Evolutionary conservation across 140 eudicot genomes (phyloP).

Genomic region (Cichorium intybus): DNA sequence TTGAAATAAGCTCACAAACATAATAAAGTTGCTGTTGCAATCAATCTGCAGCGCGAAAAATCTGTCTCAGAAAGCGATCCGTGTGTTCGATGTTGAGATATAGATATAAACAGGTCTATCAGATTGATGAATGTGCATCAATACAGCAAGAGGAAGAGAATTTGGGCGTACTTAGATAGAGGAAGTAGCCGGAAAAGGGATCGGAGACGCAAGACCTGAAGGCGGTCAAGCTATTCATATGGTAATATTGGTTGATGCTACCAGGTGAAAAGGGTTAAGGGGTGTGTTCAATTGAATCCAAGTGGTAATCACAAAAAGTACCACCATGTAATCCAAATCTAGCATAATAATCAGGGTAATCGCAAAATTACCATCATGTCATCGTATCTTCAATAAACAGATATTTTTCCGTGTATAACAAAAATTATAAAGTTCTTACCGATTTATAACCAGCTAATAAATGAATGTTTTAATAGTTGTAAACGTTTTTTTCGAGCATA

Average conservation of each 20-base stretch:
- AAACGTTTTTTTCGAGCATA: too few species aligned
- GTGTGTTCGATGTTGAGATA: conserved; percentile 8
- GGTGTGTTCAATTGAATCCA: conserved; percentile 10
- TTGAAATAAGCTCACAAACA: conserved; percentile 1
- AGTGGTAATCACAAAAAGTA: too few species aligned
- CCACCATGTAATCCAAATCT: too few species aligned
- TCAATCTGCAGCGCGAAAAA: conserved; percentile 5
- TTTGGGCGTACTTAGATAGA: neutral
- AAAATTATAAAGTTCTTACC: too few species aligned
- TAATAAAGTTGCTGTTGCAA: neutral
- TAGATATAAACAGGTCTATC: neutral
- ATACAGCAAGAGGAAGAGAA: neutral
- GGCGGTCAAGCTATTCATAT: conserved; percentile 4
- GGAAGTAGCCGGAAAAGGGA: conserved; percentile 22
- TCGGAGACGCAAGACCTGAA: conserved; percentile 28
- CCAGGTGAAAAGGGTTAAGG: neutral
- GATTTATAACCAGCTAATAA: too few species aligned
- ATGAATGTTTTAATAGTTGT: too few species aligned
- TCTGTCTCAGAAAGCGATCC: conserved; percentile 2
- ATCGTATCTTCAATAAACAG: too few species aligned
- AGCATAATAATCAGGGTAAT: too few species aligned
- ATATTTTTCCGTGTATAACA: too few species aligned
- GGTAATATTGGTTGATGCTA: neutral
- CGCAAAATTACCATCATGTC: too few species aligned
- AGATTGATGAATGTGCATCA: conserved; percentile 7